These are phyloP conservation scores for Prillingera fragicola DNA, from an alignment of 1,284 basidiomycete species.

Conservation along the genomic window DNA sequence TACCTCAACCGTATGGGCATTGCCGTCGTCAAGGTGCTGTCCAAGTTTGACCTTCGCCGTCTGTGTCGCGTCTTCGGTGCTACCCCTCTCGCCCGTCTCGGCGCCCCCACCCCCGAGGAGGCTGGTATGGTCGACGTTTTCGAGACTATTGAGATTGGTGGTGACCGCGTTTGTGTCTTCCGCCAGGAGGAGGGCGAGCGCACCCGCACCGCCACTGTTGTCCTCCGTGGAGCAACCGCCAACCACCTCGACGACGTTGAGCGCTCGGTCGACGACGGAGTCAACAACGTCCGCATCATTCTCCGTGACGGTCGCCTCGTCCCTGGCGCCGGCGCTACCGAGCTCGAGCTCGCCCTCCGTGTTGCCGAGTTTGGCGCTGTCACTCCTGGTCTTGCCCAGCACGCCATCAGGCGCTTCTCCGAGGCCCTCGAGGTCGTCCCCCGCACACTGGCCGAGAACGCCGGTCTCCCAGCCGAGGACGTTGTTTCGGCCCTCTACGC, in stretches of 20 bases:
- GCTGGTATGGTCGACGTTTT: conserved; percentile 90
- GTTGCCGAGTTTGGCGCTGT: conserved; percentile 83
- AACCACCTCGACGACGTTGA: conserved; percentile 94
- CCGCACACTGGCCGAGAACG: conserved; percentile 90
- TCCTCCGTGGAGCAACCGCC: conserved; percentile 93
- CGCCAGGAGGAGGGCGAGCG: conserved; percentile 74
- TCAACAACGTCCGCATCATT: conserved; percentile 91
- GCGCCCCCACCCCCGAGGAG: conserved; percentile 93
- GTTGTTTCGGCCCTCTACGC: conserved; percentile 82
- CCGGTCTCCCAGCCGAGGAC: conserved; percentile 89
- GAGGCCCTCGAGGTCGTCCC: conserved; percentile 89
- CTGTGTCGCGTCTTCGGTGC: conserved; percentile 93
- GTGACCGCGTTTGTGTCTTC: conserved; percentile 94
- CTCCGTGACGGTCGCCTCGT: conserved; percentile 86
- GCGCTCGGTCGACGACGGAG: conserved; percentile 92
- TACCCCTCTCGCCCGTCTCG: conserved; percentile 89
- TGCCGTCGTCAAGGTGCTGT: conserved; percentile 92
- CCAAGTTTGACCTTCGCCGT: conserved; percentile 94
- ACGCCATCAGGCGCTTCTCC: conserved; percentile 87
- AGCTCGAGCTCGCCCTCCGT: conserved; percentile 80
- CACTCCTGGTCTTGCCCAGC: conserved; percentile 86
- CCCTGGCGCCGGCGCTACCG: conserved; percentile 89
- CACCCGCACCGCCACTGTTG: conserved; percentile 83
- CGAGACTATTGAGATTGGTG: conserved; percentile 93
- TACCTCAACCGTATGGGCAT: conserved; percentile 93